Evolutionary conservation across 2,329 filamentous ascomycete genomes (phyloP), one percentile per base, ranked within the genome.

Genomic region (Fusarium globosum): DNA sequence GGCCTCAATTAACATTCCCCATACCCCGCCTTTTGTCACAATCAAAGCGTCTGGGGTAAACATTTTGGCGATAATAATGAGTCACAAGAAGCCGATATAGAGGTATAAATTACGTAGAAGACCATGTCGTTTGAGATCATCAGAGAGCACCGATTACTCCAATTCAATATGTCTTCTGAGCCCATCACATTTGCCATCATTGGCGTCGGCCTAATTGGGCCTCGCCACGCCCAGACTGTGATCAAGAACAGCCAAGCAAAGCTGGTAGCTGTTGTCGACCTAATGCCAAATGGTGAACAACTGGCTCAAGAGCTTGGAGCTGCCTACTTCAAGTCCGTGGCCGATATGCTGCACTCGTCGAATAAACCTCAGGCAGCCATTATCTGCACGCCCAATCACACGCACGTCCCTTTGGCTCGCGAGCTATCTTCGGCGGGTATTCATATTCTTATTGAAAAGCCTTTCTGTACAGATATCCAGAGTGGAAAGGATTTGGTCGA

Each of bases 361-460:
- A 46, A 79, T 43, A 81, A 80, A n/a, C 87, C 88, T 16, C 84
- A 88, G 55, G 88, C 85, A 41, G 88, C 88, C 28, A 86, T 90
- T 45, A 84, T 90, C 55, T 89, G 88, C 81, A 90, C 88, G 0
- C 89, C 89, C 6, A 91, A 90, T 73, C 83, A 87, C 72, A 89
- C 87, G 0, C 89, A 91, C 66, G 88, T 88, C 9, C 56, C 85
- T 0, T 68, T 90, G 3, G 81, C 87, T 6, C 83, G 82, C n/a
- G 81, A 86, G 43, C 81, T 90, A 2, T 81, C 89, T 4, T 73
- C 81, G 0, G 82, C 79, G 1, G 85, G 84, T 2, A 78, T 90
- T n/a, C 85, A 89, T 58, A 81, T 90, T 2, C 81, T 91, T 1
- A 83, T 89, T 26, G 89, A 91, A 75, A 90, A 91, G 73, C 89